Base-by-base conservation (phyloP, 2,329 filamentous ascomycete species). In the Colletotrichum sp. region DNA sequence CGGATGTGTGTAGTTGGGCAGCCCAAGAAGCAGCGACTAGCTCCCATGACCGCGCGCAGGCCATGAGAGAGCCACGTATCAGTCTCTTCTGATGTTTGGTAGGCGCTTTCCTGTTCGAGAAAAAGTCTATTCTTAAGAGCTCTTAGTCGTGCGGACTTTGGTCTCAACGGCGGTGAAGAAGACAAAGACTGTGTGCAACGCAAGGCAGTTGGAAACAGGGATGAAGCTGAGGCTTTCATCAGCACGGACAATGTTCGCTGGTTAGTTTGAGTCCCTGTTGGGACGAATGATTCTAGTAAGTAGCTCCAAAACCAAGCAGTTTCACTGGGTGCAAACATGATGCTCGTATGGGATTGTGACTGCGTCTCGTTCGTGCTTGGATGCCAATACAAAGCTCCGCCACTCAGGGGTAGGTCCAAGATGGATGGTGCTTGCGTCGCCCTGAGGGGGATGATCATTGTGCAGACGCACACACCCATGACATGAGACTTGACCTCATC, bases 191-290 rank as follows among this genome's bases (percentile, higher is more conserved):
- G 47, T 18, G 24, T 13, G 16, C 57, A 16, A 34, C 21, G 34
- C n/a, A 29, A 15, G 31, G n/a, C 16, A 12, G 15, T 8, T 34
- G 21, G 36, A 51, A 51, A 21, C 43, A 51, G 43, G 43, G 43
- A 51, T 51, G 43, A 51, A 51, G 43, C 43, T 51, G 43, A 34
- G 34, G 18, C 9, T 38, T 16, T 18, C 12, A n/a, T 33, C 47
- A 36, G 72, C 69, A 73, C 70, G 54, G 69, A 64, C 64, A 62
- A 64, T 34, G 70, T 61, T 57, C 38, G 43, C 64, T 57, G 27
- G 16, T 21, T 18, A 29, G 51, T n/a, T 21, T 3, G 15, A 15
- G 13, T 21, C 36, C 21, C 15, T 54, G 64, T 69, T 65, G 70
- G 70, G 69, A 69, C 24, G 64, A 66, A 59, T 65, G 58, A 69